phyloP scores from a whole-genome alignment of 345 rosid genomes.

The Moringa oleifera region DNA sequence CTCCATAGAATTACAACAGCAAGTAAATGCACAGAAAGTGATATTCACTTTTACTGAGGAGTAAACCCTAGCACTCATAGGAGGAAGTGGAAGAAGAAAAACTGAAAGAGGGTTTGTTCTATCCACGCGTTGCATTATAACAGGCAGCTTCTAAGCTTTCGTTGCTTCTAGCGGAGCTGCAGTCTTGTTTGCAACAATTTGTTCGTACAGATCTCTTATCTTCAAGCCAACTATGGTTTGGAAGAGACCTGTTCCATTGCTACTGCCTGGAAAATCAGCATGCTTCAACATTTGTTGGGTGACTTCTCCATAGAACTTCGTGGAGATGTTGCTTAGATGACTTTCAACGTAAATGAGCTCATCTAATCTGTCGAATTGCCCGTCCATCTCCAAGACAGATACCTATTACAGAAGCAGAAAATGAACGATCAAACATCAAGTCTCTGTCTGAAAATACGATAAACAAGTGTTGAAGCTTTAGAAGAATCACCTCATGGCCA shows the following conservation, averaged over 20 bases:
- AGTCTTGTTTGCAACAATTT: conserved; percentile 49
- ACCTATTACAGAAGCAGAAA: conserved; percentile 39
- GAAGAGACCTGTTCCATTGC: conserved; percentile 93
- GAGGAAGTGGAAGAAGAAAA: conserved; percentile 8
- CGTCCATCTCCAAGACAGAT: conserved; percentile 94
- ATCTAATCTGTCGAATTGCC: conserved; percentile 90
- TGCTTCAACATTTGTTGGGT: conserved; percentile 97
- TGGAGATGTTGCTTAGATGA: conserved; percentile 88
- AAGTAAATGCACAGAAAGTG: conserved; percentile 11
- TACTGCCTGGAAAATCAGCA: conserved; percentile 93
- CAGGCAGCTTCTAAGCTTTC: conserved; percentile 36
- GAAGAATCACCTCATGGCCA: conserved; percentile 56
- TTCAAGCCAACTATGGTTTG: conserved; percentile 88
- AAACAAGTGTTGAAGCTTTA: background rate
- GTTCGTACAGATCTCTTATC: conserved; percentile 89
- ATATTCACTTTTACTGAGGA: conserved; percentile 10
- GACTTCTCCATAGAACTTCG: conserved; percentile 90
- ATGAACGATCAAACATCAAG: background rate
- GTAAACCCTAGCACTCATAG: conserved; percentile 16
- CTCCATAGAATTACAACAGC: conserved; percentile 25
- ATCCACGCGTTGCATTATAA: background rate
- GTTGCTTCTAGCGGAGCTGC: conserved; percentile 51
- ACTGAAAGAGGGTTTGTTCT: background rate
- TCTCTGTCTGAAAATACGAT: too few species aligned
- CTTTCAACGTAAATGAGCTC: conserved; percentile 94